Percentiles rank a stretch among this genome's conserved stretches.
Evolutionary conservation across 345 rosid genomes (phyloP).

Genomic region (Arabidopsis thaliana): TAIR10.1 NC_003071.7:18111501-18112000

Average conservation of each 20-base stretch:
- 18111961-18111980: background rate
- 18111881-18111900: no score
- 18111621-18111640: slow-evolving; percentile 55
- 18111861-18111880: no score
- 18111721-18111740: slow-evolving; percentile 1
- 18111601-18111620: slow-evolving; percentile 33
- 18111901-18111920: no score
- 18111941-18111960: background rate
- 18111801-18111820: no score
- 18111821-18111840: no score
- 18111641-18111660: slow-evolving; percentile 45
- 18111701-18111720: background rate
- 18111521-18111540: slow-evolving; percentile 80
- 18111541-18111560: slow-evolving; percentile 74
- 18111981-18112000: background rate
- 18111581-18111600: slow-evolving; percentile 64
- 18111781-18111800: no score
- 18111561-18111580: slow-evolving; percentile 93
- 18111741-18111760: slow-evolving; percentile 8
- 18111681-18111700: slow-evolving; percentile 29
- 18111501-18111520: slow-evolving; percentile 66
- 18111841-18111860: no score
- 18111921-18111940: no score
- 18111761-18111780: background rate
- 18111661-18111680: slow-evolving; percentile 1